These are phyloP conservation scores for Nemania sp. DNA, from an alignment of 2,329 filamentous ascomycete genomes.

Conservation along the genomic window DNA sequence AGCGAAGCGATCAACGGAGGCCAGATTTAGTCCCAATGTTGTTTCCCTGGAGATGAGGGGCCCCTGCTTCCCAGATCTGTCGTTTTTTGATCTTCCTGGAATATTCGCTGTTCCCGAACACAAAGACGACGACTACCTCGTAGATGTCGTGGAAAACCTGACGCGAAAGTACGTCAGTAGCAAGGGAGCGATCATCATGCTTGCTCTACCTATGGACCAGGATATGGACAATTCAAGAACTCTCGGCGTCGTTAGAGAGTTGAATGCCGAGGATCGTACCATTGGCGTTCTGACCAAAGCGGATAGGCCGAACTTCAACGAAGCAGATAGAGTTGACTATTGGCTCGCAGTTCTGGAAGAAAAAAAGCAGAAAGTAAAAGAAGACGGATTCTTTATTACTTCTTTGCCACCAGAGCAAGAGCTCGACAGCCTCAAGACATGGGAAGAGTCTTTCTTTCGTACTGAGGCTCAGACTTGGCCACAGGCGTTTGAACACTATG, in stretches of 20 bases:
- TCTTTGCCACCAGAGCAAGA: constrained; percentile 59
- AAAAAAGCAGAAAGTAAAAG: constrained; percentile 63
- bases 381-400: constrained; percentile 75
- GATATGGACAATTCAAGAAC: constrained; percentile 76
- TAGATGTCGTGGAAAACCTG: constrained; percentile 70
- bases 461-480: constrained; percentile 48
- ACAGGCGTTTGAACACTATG: constrained; percentile 48
- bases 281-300: constrained; percentile 82
- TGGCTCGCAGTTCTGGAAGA: constrained; percentile 67
- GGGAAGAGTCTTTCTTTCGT: constrained; percentile 48
- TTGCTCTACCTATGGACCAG: constrained; percentile 73
- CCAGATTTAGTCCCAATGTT: constrained; percentile 80
- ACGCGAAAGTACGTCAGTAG: constrained; percentile 70
- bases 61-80: constrained; percentile 68
- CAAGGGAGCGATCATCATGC: constrained; percentile 72
- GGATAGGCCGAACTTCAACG: constrained; percentile 62
- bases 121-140: constrained; percentile 65
- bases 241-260: constrained; percentile 61
- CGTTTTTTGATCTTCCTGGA: constrained; percentile 82
- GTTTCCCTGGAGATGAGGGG: constrained; percentile 74
- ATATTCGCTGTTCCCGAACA: constrained; percentile 71
- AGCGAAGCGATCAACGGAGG: constrained; percentile 50
- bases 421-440: constrained; percentile 52
- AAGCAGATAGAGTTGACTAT: constrained; percentile 46
- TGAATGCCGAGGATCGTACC: constrained; percentile 60